Conservation (phyloP, 2,329 filamentous ascomycete genomes). For the Calonectria montana region DNA sequence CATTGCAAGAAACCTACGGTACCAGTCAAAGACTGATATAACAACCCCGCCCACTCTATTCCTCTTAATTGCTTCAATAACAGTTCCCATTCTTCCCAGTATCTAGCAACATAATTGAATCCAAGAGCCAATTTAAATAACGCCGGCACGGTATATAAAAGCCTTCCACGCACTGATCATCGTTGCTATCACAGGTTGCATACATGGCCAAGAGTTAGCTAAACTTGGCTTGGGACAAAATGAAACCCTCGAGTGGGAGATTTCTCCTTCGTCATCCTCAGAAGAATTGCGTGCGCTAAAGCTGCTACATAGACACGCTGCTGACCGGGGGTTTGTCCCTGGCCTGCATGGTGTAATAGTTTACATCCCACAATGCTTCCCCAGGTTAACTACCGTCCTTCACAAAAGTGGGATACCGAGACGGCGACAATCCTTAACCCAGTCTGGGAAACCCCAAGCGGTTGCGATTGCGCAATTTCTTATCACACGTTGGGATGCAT, state of each 20-base stretch:
- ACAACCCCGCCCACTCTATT: slow-evolving; percentile 40
- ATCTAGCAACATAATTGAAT: not conserved
- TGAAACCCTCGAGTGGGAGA: slow-evolving; percentile 5
- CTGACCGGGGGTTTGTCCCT: not conserved
- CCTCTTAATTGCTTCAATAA: slow-evolving; percentile 24
- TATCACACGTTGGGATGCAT: slow-evolving; percentile 1
- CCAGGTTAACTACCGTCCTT: not conserved
- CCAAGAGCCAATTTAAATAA: not conserved
- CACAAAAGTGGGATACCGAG: slow-evolving; percentile 16
- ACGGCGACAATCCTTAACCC: not conserved
- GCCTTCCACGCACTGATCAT: not conserved
- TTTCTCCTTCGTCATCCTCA: not conserved
- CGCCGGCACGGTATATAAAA: slow-evolving; percentile 5
- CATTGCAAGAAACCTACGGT: slow-evolving; percentile 27
- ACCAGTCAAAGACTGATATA: slow-evolving; percentile 45
- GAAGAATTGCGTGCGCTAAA: slow-evolving; percentile 9
- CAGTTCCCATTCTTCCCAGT: not conserved
- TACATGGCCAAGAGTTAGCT: not conserved
- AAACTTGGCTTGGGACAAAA: slow-evolving; percentile 1
- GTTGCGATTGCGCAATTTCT: slow-evolving; percentile 4
- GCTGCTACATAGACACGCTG: not conserved
- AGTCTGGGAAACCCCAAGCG: not conserved
- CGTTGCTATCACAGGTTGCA: not conserved
- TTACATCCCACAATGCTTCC: not conserved
- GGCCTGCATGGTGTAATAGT: not conserved